Conservation (phyloP, 2,329 filamentous ascomycete genomes). For the Fusarium sp. region DNA sequence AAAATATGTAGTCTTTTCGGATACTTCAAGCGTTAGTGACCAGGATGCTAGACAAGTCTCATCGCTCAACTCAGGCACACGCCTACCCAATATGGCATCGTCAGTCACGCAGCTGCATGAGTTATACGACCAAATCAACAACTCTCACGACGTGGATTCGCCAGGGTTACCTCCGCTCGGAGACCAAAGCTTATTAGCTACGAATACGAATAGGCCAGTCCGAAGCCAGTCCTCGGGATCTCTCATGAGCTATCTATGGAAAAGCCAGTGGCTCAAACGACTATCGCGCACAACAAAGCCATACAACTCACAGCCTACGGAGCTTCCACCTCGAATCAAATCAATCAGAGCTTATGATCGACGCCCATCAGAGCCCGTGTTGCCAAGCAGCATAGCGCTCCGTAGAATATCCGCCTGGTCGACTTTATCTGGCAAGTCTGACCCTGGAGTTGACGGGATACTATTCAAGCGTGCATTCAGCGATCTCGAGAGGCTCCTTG, state of each 20-base stretch:
- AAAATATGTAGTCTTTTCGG: not conserved
- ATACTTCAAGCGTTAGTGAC: not conserved
- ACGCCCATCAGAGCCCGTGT: conserved; percentile 40
- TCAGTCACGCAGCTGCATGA: not conserved
- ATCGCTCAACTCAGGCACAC: not conserved
- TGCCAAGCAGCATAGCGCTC: conserved; percentile 29
- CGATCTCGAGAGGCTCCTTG: conserved; percentile 60
- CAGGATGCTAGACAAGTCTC: not conserved
- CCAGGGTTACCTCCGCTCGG: conserved; percentile 9
- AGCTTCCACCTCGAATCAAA: conserved; percentile 36
- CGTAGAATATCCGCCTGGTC: conserved; percentile 34
- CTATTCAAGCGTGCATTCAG: conserved; percentile 53
- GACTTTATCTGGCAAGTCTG: conserved; percentile 34
- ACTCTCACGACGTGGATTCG: conserved; percentile 3
- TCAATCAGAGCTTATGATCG: conserved; percentile 23
- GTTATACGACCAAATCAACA: not conserved
- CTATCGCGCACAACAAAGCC: conserved; percentile 46
- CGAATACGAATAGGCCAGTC: conserved; percentile 15
- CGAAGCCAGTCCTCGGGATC: conserved; percentile 46
- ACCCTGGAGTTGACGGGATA: conserved; percentile 42
- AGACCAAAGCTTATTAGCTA: not conserved
- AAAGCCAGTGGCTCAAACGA: conserved; percentile 50
- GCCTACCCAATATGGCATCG: not conserved
- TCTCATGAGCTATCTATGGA: conserved; percentile 50
- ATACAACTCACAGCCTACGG: conserved; percentile 46